A percentile compares a stretch with the other conserved stretches of the same genome.
These are phyloP conservation scores for Oryza rufipogon DNA, from an alignment of 176 grass and related monocot species.

Conservation along the genomic window DNA sequence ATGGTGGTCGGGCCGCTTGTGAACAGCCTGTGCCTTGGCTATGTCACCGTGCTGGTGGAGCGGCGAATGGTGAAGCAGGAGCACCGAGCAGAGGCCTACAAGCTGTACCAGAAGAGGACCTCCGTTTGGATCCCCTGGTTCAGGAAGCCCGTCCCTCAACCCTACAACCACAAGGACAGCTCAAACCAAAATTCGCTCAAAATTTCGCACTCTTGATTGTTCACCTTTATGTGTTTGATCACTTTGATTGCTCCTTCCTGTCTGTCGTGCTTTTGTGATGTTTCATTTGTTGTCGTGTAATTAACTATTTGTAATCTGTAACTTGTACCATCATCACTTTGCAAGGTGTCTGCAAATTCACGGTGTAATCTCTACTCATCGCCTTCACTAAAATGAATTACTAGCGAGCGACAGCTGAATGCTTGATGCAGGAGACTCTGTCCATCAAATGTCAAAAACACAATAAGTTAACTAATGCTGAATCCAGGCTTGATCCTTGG, in stretches of 20 bases:
- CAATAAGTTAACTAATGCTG: no score
- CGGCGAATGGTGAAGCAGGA: conserved; percentile 81
- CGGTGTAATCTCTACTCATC: neutral
- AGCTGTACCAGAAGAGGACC: conserved; percentile 66
- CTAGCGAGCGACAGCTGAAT: no score
- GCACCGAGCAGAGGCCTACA: conserved; percentile 64
- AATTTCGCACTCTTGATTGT: neutral
- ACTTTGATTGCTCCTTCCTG: neutral
- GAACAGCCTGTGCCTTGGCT: conserved; percentile 79
- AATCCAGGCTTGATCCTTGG: no score
- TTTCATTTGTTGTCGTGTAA: conserved; percentile 15
- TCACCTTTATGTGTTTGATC: neutral
- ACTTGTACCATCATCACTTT: conserved; percentile 28
- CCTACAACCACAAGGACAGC: conserved; percentile 52
- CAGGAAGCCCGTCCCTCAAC: conserved; percentile 41
- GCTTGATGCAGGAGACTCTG: neutral
- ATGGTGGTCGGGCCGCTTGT: conserved; percentile 75
- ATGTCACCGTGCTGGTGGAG: conserved; percentile 82
- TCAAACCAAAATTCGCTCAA: neutral
- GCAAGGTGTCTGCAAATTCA: conserved; percentile 33
- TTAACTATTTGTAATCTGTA: conserved; percentile 31
- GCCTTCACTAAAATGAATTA: neutral
- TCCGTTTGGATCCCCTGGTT: conserved; percentile 96
- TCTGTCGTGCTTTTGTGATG: neutral
- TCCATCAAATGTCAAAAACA: conserved; percentile 10